Base-by-base conservation (phyloP, 345 rosid species). In the Syzygium jambos region DNA sequence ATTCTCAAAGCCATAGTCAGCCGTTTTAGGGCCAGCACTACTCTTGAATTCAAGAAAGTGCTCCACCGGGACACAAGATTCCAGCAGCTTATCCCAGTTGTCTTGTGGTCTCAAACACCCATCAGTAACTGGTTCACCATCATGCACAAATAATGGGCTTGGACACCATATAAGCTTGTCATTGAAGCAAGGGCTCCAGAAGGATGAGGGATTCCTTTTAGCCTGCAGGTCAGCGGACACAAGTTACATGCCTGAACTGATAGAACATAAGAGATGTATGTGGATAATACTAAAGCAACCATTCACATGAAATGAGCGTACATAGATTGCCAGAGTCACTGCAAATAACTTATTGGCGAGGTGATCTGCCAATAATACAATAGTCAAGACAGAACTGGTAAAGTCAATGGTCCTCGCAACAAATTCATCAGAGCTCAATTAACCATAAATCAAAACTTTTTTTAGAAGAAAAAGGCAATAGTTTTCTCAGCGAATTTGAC, bases 51-150 rank as follows among this genome's bases (percentile, higher is more conserved):
- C 97, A 52, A 96, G 98, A 94, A 95, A 97, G 57, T 78, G 93
- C 87, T 94, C 97, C 85, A 96, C 90, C 41, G 96, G 94, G 84
- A 94, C 91, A 86, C 99, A 96, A 89, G 92, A 93, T 84, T 94
- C 90, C 77, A 94, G 84, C 88, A 93, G 90, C 22, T 92, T 88
- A 85, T 95, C 94, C 63, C 83, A 89, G 90, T 52, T 90, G 52
- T 92, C 94, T 89, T 88, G 91, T 80, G 91, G 89, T 91, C 91
- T 89, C 89, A 90, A 87, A 85, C 87, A 87, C 87, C 87, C 91
- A 89, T 85, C 80, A 8, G 43, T 73, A 54, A 82, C 85, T 43
- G 78, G 41, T 57, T 89, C 88, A 87, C 89, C 94, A 87, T 88
- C 88, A 63, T 89, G 77, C 90, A 88, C 92, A 86, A 88, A 85